Conservation (phyloP, 2,329 filamentous ascomycete species). For the Aspergillus viridinutans region DNA sequence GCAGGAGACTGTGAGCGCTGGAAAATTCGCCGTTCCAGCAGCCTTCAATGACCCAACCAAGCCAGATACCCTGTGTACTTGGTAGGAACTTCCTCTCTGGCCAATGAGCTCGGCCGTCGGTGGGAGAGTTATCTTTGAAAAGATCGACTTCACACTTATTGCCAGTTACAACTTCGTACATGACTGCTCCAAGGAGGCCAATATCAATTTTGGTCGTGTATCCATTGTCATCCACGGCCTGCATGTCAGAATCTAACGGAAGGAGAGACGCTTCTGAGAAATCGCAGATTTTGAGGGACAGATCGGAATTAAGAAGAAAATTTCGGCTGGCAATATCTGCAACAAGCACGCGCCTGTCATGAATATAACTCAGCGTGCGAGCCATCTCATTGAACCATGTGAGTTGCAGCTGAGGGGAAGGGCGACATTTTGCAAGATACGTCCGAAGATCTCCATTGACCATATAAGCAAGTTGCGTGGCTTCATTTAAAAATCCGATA, state of each 20-base stretch:
- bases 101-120: slow-evolving; percentile 10
- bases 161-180: slow-evolving; percentile 26
- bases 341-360: slow-evolving; percentile 24
- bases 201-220: slow-evolving; percentile 28
- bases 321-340: slow-evolving; percentile 27
- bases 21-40: slow-evolving; percentile 20
- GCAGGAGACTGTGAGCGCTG: slow-evolving; percentile 2
- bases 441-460: slow-evolving; percentile 22
- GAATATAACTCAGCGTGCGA: slow-evolving; percentile 20
- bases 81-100: slow-evolving; percentile 22
- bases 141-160: slow-evolving; percentile 22
- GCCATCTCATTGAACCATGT: slow-evolving; percentile 23
- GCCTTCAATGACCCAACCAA: slow-evolving; percentile 23
- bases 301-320: slow-evolving; percentile 24
- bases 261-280: slow-evolving; percentile 25
- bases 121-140: slow-evolving; percentile 14
- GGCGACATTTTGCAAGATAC: slow-evolving; percentile 16
- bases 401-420: slow-evolving; percentile 18
- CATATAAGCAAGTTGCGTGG: slow-evolving; percentile 20
- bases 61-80: slow-evolving; percentile 21
- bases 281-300: slow-evolving; percentile 27
- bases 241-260: slow-evolving; percentile 22
- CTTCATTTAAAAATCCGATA: slow-evolving; percentile 9
- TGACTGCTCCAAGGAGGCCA: slow-evolving; percentile 27
- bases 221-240: slow-evolving; percentile 23